Evolutionary conservation across 805 yeast species (phyloP), one percentile per base, ranked within the genome.

Genomic region (Tetrapisispora taiwanensis): DNA sequence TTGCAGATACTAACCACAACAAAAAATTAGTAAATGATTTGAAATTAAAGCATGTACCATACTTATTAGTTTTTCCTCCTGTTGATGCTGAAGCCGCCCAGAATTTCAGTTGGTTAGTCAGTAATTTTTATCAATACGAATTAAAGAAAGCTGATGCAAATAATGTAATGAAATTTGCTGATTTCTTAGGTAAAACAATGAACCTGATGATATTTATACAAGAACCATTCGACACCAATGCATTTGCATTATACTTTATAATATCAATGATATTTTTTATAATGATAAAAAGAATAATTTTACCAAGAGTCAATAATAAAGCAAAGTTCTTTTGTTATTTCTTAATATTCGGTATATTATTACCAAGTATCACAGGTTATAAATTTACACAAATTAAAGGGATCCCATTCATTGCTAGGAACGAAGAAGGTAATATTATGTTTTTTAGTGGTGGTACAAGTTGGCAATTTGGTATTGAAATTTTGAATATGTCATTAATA

Each of bases 381-480:
- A 79, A 76, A 63, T 84, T 78, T 56, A 73, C 83, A 0, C 61
- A 72, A 22, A 78, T 79, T 42, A 69, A 79, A 51, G 70, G 71
- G 1, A 76, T 79, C 1, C 87, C 90, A 3, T 76, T 84, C 40
- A 49, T 84, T 17, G 78, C 81, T 1, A 68, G 66, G 44, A 66
- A 73, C 53, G 75, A 71, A 2, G 55, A 75, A 3, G 76, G 75
- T 12, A 63, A 66, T n/a, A 57, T 79, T 3, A 73, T 78, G 61
- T 71, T 67, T 52, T 71, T 81, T 45, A 73, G 83, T 46, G 86
- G 86, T 13, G 87, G 85, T 3, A 60, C 65, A 3, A 74, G 72
- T 45, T 78, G 78, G 68, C 90, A 83, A 62, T 78, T 82, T 60
- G 90, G 92, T 0, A 62, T 75, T 4, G 94, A 84, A 56, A 70